phyloP scores from a whole-genome alignment of 2,329 filamentous ascomycete species.

The Colletotrichum liriopes region DNA sequence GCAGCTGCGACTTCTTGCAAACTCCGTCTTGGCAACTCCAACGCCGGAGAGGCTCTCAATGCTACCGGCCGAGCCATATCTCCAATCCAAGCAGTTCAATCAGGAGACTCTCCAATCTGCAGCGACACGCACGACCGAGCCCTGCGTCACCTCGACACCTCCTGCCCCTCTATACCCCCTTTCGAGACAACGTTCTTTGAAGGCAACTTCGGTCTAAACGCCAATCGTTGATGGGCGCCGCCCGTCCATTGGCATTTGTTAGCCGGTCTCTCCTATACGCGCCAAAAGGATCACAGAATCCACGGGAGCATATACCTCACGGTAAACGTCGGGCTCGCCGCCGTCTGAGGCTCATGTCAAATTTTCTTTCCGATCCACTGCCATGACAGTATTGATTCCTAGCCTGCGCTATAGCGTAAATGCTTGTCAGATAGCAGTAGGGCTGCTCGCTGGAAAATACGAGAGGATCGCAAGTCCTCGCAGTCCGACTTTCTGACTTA shows the following conservation, averaged over 20 bases:
- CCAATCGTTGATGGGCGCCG: not conserved
- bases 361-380: conserved; percentile 8
- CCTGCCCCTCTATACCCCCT: conserved; percentile 14
- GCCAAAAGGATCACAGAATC: not conserved
- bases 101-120: conserved; percentile 2
- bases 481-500: not conserved
- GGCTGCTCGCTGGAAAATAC: not conserved
- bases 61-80: not conserved
- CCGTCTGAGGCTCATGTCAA: not conserved
- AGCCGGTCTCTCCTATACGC: not conserved
- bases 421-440: not conserved
- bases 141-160: not conserved
- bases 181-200: conserved; percentile 15
- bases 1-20: conserved; percentile 13
- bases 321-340: not conserved
- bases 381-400: not conserved
- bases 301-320: conserved; percentile 11
- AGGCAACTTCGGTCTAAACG: not conserved
- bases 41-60: not conserved
- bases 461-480: not conserved
- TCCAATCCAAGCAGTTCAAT: not conserved
- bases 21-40: conserved; percentile 4
- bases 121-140: not conserved
- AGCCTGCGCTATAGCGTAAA: not conserved
- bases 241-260: not conserved